Percentiles rank a stretch among this genome's conserved stretches.
Conservation (phyloP, 2,329 filamentous ascomycete species). For the Talaromyces funiculosus region DNA sequence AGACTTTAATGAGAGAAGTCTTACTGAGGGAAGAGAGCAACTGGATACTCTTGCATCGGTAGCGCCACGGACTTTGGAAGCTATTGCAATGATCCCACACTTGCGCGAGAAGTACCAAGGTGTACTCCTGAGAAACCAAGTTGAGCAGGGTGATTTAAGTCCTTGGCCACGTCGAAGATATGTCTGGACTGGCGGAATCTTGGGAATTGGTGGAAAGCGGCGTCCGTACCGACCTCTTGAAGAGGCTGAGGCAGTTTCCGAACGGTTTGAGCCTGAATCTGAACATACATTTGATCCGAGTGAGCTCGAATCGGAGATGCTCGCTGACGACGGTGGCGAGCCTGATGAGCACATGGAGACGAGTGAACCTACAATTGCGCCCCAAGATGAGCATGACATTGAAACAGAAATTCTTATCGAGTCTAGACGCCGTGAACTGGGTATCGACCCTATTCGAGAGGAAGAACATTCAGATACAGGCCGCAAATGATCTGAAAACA, state of each 20-base stretch:
- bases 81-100: slow-evolving; percentile 35
- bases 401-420: slow-evolving; percentile 21
- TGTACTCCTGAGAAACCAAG: slow-evolving; percentile 32
- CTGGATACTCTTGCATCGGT: slow-evolving; percentile 23
- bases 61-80: slow-evolving; percentile 34
- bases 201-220: slow-evolving; percentile 23
- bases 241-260: neutral
- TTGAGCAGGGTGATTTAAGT: slow-evolving; percentile 21
- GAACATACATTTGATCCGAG: neutral
- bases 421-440: slow-evolving; percentile 12
- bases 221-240: slow-evolving; percentile 11
- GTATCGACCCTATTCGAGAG: slow-evolving; percentile 13
- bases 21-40: slow-evolving; percentile 27
- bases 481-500: neutral
- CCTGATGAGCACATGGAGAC: neutral
- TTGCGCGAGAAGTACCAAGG: slow-evolving; percentile 38
- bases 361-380: slow-evolving; percentile 16
- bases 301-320: neutral
- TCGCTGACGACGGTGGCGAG: neutral
- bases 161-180: slow-evolving; percentile 17
- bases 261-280: neutral
- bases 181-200: slow-evolving; percentile 33
- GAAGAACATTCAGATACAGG: slow-evolving; percentile 16
- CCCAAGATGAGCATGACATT: slow-evolving; percentile 24
- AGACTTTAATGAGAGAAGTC: slow-evolving; percentile 31